Evolutionary conservation across 2,329 filamentous ascomycete genomes (phyloP).

Genomic region (Clonostachys rhizophaga): DNA sequence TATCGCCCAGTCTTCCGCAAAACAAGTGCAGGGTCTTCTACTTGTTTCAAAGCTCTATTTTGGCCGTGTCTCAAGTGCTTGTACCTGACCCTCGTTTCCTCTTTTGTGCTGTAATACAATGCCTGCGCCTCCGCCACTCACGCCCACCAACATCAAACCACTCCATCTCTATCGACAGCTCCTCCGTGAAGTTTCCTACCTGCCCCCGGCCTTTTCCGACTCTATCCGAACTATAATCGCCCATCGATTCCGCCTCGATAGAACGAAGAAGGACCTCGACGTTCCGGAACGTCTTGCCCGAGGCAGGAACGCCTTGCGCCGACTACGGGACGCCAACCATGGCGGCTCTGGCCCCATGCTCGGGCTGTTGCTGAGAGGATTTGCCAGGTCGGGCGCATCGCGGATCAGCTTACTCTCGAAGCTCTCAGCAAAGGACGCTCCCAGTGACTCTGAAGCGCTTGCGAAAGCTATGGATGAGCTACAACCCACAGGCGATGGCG

Average conservation of each 20-base stretch:
- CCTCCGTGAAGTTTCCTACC: conserved; percentile 56
- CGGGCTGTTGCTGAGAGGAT: conserved; percentile 40
- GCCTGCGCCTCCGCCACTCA: neutral
- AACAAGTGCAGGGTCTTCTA: no score
- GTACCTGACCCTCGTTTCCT: no score
- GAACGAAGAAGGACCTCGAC: conserved; percentile 14
- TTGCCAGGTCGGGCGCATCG: conserved; percentile 47
- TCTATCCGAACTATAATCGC: conserved; percentile 19
- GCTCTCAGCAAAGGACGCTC: conserved; percentile 27
- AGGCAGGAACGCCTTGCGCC: conserved; percentile 36
- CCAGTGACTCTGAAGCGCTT: conserved; percentile 33
- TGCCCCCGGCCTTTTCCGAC: conserved; percentile 41
- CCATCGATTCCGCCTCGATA: conserved; percentile 32
- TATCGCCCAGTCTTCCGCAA: no score
- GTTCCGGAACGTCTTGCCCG: conserved; percentile 23
- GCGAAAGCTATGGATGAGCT: no score
- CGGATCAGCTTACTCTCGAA: conserved; percentile 40
- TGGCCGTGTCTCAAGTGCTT: no score
- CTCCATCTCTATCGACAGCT: conserved; percentile 49
- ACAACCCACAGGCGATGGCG: no score
- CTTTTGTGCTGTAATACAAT: no score
- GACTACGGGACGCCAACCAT: conserved; percentile 46
- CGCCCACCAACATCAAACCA: neutral
- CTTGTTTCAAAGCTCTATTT: no score
- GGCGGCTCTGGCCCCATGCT: conserved; percentile 43